These are phyloP conservation scores for Cymbopogon flexuosus DNA, from an alignment of 202 grass and related monocot genomes.

Conservation along the genomic window DNA sequence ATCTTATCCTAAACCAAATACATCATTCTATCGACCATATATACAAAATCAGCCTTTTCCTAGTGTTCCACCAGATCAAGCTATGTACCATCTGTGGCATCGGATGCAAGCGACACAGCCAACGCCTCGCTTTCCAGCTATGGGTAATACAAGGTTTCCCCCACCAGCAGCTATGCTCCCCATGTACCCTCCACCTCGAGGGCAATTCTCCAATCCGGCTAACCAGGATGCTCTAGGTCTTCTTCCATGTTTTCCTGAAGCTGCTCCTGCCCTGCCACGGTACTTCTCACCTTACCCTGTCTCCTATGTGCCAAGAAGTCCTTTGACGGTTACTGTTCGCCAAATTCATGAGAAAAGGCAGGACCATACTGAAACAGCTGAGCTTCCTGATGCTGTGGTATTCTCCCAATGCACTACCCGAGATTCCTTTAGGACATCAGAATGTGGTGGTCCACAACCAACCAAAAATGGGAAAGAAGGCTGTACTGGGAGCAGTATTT, in stretches of 20 bases:
- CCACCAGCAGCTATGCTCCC: conserved; percentile 37
- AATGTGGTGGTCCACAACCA: conserved; percentile 3
- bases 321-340: conserved; percentile 19
- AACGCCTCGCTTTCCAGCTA: conserved; percentile 28
- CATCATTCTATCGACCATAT: conserved; percentile 28
- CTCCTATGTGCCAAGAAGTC: conserved; percentile 37
- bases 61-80: conserved; percentile 42
- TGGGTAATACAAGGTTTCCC: conserved; percentile 43
- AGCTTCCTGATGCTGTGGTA: conserved; percentile 21
- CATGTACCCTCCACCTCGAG: conserved; percentile 41
- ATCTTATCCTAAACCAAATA: conserved; percentile 36
- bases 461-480: conserved; percentile 12
- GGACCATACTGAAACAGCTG: conserved; percentile 12
- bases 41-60: conserved; percentile 46
- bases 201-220: conserved; percentile 25
- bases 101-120: conserved; percentile 40
- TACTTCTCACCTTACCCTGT: conserved; percentile 41
- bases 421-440: conserved; percentile 15
- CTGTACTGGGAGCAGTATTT: conserved; percentile 2
- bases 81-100: conserved; percentile 60
- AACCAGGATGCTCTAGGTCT: conserved; percentile 35
- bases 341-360: conserved; percentile 30
- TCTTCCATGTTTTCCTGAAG: conserved; percentile 39
- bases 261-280: conserved; percentile 28
- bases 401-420: conserved; percentile 20